Evolutionary conservation across 2,329 filamentous ascomycete genomes (phyloP), one percentile per base, ranked within the genome.

Genomic region (Xylariales sp.): DNA sequence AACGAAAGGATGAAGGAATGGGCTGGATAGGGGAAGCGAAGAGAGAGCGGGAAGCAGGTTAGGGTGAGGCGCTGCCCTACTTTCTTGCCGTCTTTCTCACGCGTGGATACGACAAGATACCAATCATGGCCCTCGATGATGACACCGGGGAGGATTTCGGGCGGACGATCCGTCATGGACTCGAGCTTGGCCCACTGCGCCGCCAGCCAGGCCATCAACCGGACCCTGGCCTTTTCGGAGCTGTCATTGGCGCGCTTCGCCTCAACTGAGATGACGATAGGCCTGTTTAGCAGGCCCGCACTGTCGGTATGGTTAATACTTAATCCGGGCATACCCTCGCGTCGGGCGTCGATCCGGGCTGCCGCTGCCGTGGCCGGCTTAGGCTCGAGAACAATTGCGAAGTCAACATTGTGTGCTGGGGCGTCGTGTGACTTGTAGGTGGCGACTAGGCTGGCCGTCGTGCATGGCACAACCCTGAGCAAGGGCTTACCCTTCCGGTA

Each of bases 121-220:
- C 53, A 49, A 49, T 49, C 18, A 49, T 49, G 46, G n/a, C 46
- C 46, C n/a, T 49, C 16, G 23, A 49, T 49, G 18, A 56, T 56
- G 36, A 56, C 43, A 4, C 36, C 53, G 5, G 53, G 53, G 34
- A 56, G 53, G 34, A 56, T 9, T 3, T 56, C 53, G 7, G 53
- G 53, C 36, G 18, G 53, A 43, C 53, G 9, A 43, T 30, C 36
- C 5, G 53, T 30, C 53, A 56, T 43, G 9, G 53, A 43, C 53
- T 56, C 53, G 2, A 56, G 9, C 36, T 56, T 43, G 8, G 9
- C 3, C 53, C 53, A 56, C 8, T 56, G 53, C 18, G 36, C 53
- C 36, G 53, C 53, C 8, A 56, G 18, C 53, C 53, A 56, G 53
- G 43, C 53, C 53, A 56, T 56, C n/a, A 56, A 18, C 53, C 43